Base-by-base conservation (phyloP, 371 early-diverging fungal species). In the Thermomucor indicae-seudaticae region DNA sequence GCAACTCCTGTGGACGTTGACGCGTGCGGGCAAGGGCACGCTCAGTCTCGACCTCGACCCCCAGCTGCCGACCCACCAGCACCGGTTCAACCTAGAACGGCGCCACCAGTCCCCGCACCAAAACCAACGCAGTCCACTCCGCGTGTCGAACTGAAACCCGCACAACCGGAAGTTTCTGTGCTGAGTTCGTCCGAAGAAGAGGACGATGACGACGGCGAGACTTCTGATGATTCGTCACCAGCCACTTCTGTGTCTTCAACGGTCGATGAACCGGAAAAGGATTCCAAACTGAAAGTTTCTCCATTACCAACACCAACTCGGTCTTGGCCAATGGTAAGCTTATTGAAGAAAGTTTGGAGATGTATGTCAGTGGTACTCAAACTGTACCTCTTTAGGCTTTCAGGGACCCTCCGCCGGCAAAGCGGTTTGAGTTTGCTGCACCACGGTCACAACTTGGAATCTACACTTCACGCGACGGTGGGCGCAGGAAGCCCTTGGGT, bases 301-400 rank as follows among this genome's bases (percentile, higher is more conserved):
- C 47, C 54, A 10, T n/a, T 47, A 14, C 54, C 54, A 10, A 37
- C 35, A 7, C 47, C 54, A 1, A 54, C 54, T 10, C 47, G 54
- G 14, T 54, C 54, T 10, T 54, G 54, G 54, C 54, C 54, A 23
- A 32, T 54, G 54, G 51, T 51, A 51, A 34, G 51, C 43, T 24
- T 6, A 10, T 6, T 17, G n/a, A 37, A 7, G 8, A 37, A 37
- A 29, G 17, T 29, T 29, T 19, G 16, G 14, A 20, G 1, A 17
- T 4, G 10, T 6, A 14, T 7, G 20, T 32, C 16, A 0, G 43
- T 22, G 14, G 3, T 10, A 6, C 12, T 28, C 41, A 39, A 40
- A 49, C 41, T 29, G 24, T 24, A 8, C 14, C n/a, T 23, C 12
- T 3, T 22, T 24, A 51, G 51, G 54, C 54, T 7, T 43, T 54